phyloP scores from a whole-genome alignment of 1,284 basidiomycete species.

The Apiotrichum sp. region DNA sequence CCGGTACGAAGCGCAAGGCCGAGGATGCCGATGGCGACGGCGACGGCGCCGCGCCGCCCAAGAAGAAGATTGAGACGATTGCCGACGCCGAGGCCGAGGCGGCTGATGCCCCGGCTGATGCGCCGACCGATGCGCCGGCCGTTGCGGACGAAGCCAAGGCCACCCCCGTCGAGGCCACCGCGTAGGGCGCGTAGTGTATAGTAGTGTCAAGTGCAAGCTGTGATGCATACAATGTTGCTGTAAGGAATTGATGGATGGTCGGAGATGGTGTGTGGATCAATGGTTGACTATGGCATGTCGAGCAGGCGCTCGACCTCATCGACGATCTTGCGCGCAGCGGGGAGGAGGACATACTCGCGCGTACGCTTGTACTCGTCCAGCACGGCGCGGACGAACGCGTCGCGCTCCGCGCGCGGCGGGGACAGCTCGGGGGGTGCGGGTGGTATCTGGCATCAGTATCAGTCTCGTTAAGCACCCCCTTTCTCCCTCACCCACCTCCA shows the following conservation, averaged over 20 bases:
- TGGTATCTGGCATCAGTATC: conserved; percentile 18
- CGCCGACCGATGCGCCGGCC: too few relatives aligned
- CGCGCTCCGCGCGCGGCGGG: conserved; percentile 19
- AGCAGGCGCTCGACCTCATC: conserved; percentile 19
- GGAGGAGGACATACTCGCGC: conserved; percentile 27
- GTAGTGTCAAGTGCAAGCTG: background rate
- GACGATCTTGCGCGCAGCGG: conserved; percentile 17
- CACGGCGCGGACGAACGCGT: conserved; percentile 21
- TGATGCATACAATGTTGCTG: background rate
- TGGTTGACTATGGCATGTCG: background rate
- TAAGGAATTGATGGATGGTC: background rate
- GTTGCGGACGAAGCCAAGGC: too few relatives aligned
- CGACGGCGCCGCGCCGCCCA: conserved; percentile 3
- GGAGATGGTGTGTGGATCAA: background rate
- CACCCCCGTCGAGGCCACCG: background rate
- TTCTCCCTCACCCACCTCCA: conserved; percentile 24
- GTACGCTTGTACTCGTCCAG: conserved; percentile 22
- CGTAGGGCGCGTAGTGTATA: background rate
- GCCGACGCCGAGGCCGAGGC: conserved; percentile 5
- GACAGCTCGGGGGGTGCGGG: conserved; percentile 19
- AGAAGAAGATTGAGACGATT: conserved; percentile 2
- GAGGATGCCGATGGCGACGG: conserved; percentile 3
- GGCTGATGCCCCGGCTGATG: background rate
- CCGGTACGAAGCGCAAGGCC: conserved; percentile 19
- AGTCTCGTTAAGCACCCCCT: too few relatives aligned